Base-by-base conservation (phyloP, 2,329 filamentous ascomycete genomes). In the Alternaria metachromatica region DNA sequence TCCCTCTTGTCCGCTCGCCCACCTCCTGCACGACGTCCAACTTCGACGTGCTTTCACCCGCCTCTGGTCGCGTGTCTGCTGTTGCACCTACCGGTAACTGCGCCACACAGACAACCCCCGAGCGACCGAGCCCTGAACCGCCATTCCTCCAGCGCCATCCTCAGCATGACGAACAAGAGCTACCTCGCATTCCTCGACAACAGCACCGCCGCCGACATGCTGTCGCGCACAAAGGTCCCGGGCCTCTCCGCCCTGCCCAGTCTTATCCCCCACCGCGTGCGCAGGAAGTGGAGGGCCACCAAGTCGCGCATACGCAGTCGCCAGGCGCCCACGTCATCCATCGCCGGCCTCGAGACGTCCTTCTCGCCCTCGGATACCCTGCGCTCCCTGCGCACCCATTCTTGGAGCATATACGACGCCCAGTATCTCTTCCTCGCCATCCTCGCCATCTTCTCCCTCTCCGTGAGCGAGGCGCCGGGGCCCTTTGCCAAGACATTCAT, bases 291-390 rank as follows among this genome's bases (percentile, higher is more conserved):
- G 78, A 85, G 90, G 62, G 82, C 82, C 46, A 84, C 84, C 59
- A 78, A 80, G 66, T 92, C 90, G 62, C 90, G 89, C 76, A 85
- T 92, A 73, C 88, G 89, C 69, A 89, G 88, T 74, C 83, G 89
- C 70, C 83, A 89, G 72, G 88, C 89, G 44, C 89, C 89, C 49
- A 87, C 90, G 21, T 90, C 92, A 55, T 91, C 90, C 67, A 88
- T 97, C 75, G 88, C 93, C 55, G 86, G 86, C 28, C 85, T 97
- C 59, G 88, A 96, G 80, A 94, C 89, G 15, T 97, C 94, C 1
- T 92, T 94, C 80, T 94, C 91, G 70, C 90, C 93, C 6, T 84
- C 87, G 73, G 91, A 96, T 76, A 94, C 93, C 12, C 81, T 97
- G 65, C 87, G 88, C 64, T 88, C 90, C 41, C 84, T 97, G 67